A percentile compares a stretch with the other conserved stretches of the same genome.
phyloP scores from a whole-genome alignment of 2,329 filamentous ascomycete species.

The Aspergillus japonicus region DNA sequence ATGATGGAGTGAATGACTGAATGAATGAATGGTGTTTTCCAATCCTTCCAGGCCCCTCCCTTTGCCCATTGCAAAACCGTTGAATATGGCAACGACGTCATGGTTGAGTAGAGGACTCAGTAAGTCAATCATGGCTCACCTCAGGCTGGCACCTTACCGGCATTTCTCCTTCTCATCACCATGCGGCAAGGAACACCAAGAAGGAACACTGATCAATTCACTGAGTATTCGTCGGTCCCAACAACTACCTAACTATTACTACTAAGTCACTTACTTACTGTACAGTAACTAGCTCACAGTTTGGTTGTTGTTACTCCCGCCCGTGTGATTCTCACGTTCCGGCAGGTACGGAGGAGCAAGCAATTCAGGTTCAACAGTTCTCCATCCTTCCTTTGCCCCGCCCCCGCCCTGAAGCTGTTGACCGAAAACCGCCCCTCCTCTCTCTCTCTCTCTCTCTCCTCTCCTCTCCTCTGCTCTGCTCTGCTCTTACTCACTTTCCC shows the following conservation, averaged over 20 bases:
- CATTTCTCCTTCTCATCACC: background rate
- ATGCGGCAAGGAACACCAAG: background rate
- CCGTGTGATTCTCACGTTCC: conserved; percentile 8
- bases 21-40: too few relatives aligned
- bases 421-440: conserved; percentile 7
- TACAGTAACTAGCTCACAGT: too few relatives aligned
- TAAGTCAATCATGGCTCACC: background rate
- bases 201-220: background rate
- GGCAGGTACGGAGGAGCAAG: conserved; percentile 7
- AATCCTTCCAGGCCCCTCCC: background rate
- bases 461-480: conserved; percentile 4
- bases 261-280: too few relatives aligned
- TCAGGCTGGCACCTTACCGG: background rate
- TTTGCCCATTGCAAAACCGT: background rate
- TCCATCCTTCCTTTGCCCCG: conserved; percentile 14
- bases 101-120: background rate
- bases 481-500: background rate
- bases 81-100: conserved; percentile 7
- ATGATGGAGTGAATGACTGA: too few relatives aligned
- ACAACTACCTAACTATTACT: background rate
- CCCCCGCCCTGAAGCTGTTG: conserved; percentile 18
- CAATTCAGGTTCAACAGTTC: background rate
- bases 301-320: background rate
- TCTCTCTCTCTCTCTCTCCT: background rate
- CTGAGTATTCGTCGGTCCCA: background rate